A percentile compares a stretch with the other conserved stretches of the same genome.
These are phyloP conservation scores for Lactarius sanguifluus DNA, from an alignment of 768 basidiomycete species.

Conservation along the genomic window DNA sequence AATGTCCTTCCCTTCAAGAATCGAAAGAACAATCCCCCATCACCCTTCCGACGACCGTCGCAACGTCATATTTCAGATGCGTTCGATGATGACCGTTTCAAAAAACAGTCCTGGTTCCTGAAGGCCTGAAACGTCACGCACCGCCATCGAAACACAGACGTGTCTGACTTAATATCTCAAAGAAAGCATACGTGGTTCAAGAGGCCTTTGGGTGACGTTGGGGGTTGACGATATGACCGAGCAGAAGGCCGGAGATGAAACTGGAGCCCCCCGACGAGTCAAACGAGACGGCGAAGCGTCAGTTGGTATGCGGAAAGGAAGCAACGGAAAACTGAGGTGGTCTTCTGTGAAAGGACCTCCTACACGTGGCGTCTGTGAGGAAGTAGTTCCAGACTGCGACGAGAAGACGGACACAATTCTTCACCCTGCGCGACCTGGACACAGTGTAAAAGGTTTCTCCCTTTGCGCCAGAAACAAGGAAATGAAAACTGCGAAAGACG, in stretches of 20 bases:
- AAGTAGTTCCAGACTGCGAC: not conserved
- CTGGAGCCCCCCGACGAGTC: not conserved
- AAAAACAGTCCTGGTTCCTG: not conserved
- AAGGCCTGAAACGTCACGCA: not conserved
- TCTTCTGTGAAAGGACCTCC: not conserved
- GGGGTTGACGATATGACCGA: not conserved
- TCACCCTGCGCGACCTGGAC: not conserved
- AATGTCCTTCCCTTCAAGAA: not conserved
- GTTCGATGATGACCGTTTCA: not conserved
- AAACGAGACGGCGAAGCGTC: not conserved
- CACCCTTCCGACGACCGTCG: not conserved
- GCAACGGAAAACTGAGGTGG: not conserved
- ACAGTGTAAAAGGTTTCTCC: not conserved
- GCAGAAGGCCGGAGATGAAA: not conserved
- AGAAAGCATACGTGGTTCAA: not conserved
- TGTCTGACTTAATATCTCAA: not conserved
- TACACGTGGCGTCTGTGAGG: not conserved
- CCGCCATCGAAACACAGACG: not conserved
- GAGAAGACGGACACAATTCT: not conserved
- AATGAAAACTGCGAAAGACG: not conserved
- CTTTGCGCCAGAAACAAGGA: not conserved
- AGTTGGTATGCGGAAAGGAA: conserved; percentile 1
- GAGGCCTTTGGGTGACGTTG: not conserved
- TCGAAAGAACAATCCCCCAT: not conserved
- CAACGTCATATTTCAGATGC: not conserved